Conservation (phyloP, 345 rosid genomes). For the Turnera subulata region DNA sequence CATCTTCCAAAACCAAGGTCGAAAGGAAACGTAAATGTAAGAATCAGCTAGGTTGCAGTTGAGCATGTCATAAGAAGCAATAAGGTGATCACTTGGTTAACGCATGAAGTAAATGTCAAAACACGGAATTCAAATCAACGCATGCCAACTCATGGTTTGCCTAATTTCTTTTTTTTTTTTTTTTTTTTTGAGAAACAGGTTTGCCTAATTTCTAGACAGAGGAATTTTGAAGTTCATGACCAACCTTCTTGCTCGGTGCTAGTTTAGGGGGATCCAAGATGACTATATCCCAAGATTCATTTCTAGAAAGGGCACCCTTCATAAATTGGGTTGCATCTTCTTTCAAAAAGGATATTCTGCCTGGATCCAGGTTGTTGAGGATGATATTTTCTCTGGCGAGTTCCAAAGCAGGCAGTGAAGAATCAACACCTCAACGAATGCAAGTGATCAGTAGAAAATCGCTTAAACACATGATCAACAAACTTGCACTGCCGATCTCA, state of each 20-base stretch:
- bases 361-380: conserved; percentile 69
- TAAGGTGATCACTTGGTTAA: too few relatives aligned
- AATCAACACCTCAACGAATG: conserved; percentile 59
- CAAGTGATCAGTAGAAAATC: conserved; percentile 3
- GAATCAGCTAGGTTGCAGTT: too few relatives aligned
- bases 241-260: conserved; percentile 77
- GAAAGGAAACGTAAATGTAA: too few relatives aligned
- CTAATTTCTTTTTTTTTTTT: too few relatives aligned
- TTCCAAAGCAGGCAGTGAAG: conserved; percentile 83
- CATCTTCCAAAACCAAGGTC: too few relatives aligned
- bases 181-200: too few relatives aligned
- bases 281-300: conserved; percentile 80
- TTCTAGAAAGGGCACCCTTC: conserved; percentile 70
- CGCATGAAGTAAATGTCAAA: too few relatives aligned
- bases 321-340: conserved; percentile 74
- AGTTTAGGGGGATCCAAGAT: conserved; percentile 90
- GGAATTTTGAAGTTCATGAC: not conserved
- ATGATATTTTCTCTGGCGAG: conserved; percentile 73
- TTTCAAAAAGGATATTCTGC: conserved; percentile 50
- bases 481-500: not conserved
- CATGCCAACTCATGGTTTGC: too few relatives aligned
- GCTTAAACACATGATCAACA: not conserved
- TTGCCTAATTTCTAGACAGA: not conserved
- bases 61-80: too few relatives aligned
- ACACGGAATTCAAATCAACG: too few relatives aligned